Evolutionary conservation across 495 filamentous ascomycete genomes (phyloP).

Genomic region (Glonium stellatum): DNA sequence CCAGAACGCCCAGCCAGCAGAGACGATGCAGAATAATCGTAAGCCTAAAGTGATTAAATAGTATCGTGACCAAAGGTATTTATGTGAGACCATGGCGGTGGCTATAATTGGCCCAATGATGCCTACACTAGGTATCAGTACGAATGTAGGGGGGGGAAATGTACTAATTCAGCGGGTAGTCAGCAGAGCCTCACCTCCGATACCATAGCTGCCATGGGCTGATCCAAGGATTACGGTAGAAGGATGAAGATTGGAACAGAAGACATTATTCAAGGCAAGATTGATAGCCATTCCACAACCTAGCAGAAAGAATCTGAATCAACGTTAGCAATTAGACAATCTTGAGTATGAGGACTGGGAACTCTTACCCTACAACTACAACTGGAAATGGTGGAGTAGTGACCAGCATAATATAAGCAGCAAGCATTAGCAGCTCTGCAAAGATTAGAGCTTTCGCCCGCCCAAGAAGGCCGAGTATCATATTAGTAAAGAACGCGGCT

Average conservation of each 20-base stretch:
- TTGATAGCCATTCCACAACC: conserved; percentile 62
- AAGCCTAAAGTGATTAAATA: conserved; percentile 53
- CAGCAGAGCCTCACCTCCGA: conserved; percentile 46
- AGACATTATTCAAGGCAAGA: conserved; percentile 67
- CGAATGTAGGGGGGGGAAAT: too few species aligned
- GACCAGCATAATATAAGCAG: conserved; percentile 58
- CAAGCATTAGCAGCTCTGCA: conserved; percentile 42
- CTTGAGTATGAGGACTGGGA: too few species aligned
- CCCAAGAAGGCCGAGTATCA: conserved; percentile 50
- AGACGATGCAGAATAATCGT: conserved; percentile 42
- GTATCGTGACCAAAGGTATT: conserved; percentile 50
- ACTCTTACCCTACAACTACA: conserved; percentile 46
- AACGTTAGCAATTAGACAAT: conserved; percentile 39
- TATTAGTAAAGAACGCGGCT: conserved; percentile 59
- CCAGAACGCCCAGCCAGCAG: conserved; percentile 55
- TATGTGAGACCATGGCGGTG: conserved; percentile 53
- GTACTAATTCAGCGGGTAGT: too few species aligned
- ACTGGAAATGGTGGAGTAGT: conserved; percentile 62
- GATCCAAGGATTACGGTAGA: conserved; percentile 55
- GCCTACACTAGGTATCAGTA: conserved; percentile 22
- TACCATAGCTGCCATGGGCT: conserved; percentile 64
- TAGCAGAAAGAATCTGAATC: conserved; percentile 44
- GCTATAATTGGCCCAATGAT: conserved; percentile 63
- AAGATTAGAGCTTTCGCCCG: conserved; percentile 55
- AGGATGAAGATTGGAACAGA: conserved; percentile 61